These are phyloP conservation scores for Podospora pseudoanserina DNA, from an alignment of 495 filamentous ascomycete genomes.

Conservation along the genomic window DNA sequence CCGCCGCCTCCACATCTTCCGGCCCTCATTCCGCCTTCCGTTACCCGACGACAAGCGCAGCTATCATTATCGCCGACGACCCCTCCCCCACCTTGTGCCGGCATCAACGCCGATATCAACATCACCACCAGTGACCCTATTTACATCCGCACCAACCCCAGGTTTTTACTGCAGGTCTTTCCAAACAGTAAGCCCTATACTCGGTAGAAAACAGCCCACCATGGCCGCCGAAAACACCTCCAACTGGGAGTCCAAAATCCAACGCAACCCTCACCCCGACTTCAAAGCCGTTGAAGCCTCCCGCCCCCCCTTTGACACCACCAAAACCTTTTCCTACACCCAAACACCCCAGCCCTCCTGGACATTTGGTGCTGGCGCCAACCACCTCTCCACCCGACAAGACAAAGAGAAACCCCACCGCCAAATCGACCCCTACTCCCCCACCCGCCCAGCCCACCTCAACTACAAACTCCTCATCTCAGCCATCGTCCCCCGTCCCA, in stretches of 20 bases:
- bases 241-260: conserved; percentile 43
- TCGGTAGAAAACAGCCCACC: conserved; percentile 15
- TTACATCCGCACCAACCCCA: not conserved
- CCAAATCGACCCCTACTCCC: conserved; percentile 76
- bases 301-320: conserved; percentile 62
- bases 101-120: not conserved
- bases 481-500: conserved; percentile 78
- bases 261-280: conserved; percentile 66
- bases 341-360: conserved; percentile 72
- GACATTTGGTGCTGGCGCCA: conserved; percentile 74
- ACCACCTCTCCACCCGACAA: conserved; percentile 31
- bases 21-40: conserved; percentile 21
- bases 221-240: conserved; percentile 37
- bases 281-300: conserved; percentile 73
- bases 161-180: not conserved
- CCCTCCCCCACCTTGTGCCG: conserved; percentile 18
- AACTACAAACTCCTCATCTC: conserved; percentile 96
- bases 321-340: conserved; percentile 55
- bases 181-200: not conserved
- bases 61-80: conserved; percentile 1
- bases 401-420: conserved; percentile 59
- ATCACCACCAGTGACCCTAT: not conserved
- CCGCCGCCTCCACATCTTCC: not conserved
- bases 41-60: conserved; percentile 28
- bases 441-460: conserved; percentile 59